Base-by-base conservation (phyloP, 2,329 filamentous ascomycete genomes). In the Rhynchosporium graminicola region DNA sequence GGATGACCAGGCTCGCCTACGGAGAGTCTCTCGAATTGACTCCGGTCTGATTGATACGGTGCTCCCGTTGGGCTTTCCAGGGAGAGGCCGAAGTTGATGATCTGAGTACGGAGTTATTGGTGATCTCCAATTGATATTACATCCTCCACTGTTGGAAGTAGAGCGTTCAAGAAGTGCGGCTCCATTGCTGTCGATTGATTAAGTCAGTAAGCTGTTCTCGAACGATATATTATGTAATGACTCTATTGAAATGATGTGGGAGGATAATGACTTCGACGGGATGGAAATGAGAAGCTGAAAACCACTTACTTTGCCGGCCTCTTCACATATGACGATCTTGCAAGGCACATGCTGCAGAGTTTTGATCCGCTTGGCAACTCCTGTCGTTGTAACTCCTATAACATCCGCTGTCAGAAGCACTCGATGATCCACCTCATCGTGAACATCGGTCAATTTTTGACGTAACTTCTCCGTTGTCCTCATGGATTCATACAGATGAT, bases 341-440 rank as follows among this genome's bases (percentile, higher is more conserved):
- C 61, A 60, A 7, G 48, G 47, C 0, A 70, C 42, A 40, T 63
- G 64, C 57, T 63, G 55, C 12, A 71, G 65, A 15, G 59, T 52
- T 2, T 76, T 70, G 2, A 84, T 74, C 9, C 77, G 76, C 28
- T 73, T 71, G 3, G 83, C 82, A 0, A 85, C 69, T 0, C 82
- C 83, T 0, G 77, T 78, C 0, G 83, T 84, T 0, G 82, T 85
- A 3, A 84, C 69, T 0, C 83, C 83, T 47, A 86, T 80, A 5
- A 84, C 75, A 57, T 82, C 57, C 1, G 67, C 67, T 10, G 29
- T 61, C 59, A 65, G 43, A 15, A 71, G 62, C 15, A 63, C 55
- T 45, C 66, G 54, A 7, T 63, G 38, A 50, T 68, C 48, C 6
- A 66, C 56, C 50, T 69, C 65, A 42, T 63, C 64, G 26, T 64